These are phyloP conservation scores for Avena eriantha DNA, from an alignment of 176 grass and related monocot species.

Conservation along the genomic window DNA sequence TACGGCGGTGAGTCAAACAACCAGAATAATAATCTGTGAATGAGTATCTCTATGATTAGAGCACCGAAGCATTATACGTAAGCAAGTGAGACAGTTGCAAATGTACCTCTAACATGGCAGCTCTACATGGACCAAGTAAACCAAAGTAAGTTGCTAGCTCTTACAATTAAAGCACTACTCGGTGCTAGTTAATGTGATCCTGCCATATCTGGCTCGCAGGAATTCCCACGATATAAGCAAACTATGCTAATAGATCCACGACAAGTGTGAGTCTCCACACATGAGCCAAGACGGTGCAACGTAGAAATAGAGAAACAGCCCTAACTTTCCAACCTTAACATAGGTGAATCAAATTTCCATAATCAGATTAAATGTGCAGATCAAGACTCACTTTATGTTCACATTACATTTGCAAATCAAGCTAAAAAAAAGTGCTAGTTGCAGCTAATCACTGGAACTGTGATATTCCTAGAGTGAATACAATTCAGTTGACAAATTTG, in stretches of 20 bases:
- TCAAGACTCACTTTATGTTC: not conserved
- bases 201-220: not conserved
- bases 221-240: not conserved
- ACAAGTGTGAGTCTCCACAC: not conserved
- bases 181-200: not conserved
- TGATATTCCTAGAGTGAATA: not conserved
- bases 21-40: not conserved
- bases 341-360: not conserved
- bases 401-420: not conserved
- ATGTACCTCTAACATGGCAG: not conserved
- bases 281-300: not conserved
- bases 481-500: not conserved
- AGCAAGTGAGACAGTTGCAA: not conserved
- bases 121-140: not conserved
- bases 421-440: not conserved
- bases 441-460: not conserved
- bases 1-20: not conserved
- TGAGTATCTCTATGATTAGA: not conserved
- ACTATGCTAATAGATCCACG: not conserved
- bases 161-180: not conserved
- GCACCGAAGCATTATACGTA: not conserved
- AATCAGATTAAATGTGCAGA: not conserved
- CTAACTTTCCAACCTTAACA: not conserved
- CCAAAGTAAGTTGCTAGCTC: not conserved
- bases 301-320: not conserved